phyloP scores from a whole-genome alignment of 2,329 filamentous ascomycete species.

The Thermothelomyces thermophilus region DNA sequence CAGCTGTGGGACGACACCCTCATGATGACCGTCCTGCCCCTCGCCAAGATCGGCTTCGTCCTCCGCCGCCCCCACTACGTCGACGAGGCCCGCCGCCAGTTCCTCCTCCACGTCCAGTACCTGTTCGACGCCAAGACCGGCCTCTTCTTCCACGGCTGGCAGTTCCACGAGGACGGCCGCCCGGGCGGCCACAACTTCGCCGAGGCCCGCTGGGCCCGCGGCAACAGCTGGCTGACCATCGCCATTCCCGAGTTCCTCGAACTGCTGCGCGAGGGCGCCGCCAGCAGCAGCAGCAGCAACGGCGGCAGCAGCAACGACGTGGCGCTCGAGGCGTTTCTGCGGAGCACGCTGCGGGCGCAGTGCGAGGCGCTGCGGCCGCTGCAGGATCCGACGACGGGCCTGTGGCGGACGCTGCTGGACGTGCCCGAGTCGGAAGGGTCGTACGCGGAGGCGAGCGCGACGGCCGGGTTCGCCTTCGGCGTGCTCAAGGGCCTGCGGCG shows the following conservation, averaged over 20 bases:
- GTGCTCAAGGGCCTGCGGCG: conserved; percentile 68
- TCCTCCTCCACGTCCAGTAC: conserved; percentile 71
- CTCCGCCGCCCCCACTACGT: conserved; percentile 66
- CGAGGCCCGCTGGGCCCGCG: conserved; percentile 50
- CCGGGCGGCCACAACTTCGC: conserved; percentile 55
- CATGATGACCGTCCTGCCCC: conserved; percentile 80
- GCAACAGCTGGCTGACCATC: conserved; percentile 72
- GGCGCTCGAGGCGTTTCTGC: conserved; percentile 52
- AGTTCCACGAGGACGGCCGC: conserved; percentile 44
- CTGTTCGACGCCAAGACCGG: conserved; percentile 66
- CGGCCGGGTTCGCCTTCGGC: conserved; percentile 74
- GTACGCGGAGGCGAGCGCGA: conserved; percentile 70
- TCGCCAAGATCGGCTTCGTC: conserved; percentile 71
- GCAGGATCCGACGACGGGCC: conserved; percentile 51
- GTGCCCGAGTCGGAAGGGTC: conserved; percentile 59
- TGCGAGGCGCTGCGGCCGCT: conserved; percentile 55
- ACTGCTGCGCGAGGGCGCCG: conserved; percentile 51
- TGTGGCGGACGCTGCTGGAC: conserved; percentile 72
- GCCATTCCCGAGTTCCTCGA: conserved; percentile 79
- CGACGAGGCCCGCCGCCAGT: conserved; percentile 70
- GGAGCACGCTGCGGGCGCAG: conserved; percentile 62
- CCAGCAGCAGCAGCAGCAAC: conserved; percentile 44
- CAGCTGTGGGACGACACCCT: conserved; percentile 81
- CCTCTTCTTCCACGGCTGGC: conserved; percentile 78
- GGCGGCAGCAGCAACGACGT: conserved; percentile 50